phyloP scores from a whole-genome alignment of 208 protist species.

The Crithidia expoeki region DNA sequence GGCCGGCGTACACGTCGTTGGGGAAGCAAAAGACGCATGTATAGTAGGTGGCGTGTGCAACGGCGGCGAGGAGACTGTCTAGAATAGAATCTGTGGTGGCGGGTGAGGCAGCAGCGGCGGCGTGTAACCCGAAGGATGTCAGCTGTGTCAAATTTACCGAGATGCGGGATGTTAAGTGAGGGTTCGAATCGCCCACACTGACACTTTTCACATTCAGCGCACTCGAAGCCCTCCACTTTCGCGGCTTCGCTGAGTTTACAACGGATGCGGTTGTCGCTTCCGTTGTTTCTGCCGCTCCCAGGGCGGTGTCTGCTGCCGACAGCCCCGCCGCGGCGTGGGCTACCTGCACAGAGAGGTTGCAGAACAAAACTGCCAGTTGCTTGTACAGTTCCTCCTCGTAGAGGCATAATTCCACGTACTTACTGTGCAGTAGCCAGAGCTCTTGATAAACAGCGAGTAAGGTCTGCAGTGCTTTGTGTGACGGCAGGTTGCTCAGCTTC shows the following conservation, averaged over 20 bases:
- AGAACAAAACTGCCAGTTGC: constrained; percentile 28
- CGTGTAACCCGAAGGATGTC: constrained; percentile 40
- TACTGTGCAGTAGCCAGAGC: constrained; percentile 31
- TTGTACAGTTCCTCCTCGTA: constrained; percentile 32
- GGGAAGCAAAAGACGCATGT: constrained; percentile 74
- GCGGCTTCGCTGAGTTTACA: neutral
- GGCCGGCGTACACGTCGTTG: constrained; percentile 73
- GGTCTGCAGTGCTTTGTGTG: neutral
- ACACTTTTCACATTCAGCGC: neutral
- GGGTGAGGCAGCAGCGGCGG: constrained; percentile 48
- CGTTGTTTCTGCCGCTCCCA: neutral
- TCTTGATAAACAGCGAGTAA: constrained; percentile 22
- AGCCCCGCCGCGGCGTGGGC: neutral
- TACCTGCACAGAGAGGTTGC: constrained; percentile 17
- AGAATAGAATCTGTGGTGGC: constrained; percentile 68
- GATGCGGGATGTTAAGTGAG: constrained; percentile 3
- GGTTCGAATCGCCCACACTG: neutral
- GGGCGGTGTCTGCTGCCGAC: neutral
- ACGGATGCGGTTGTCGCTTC: neutral
- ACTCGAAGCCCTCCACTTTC: neutral
- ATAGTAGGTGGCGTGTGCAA: constrained; percentile 69
- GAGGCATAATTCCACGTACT: constrained; percentile 32
- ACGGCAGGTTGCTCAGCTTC: constrained; percentile 21
- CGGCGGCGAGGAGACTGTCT: constrained; percentile 45
- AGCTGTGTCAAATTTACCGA: constrained; percentile 34